Evolutionary conservation across 164 flowering plant genomes (phyloP), one percentile per base, ranked within the genome.

Genomic region (Piper betle): DNA sequence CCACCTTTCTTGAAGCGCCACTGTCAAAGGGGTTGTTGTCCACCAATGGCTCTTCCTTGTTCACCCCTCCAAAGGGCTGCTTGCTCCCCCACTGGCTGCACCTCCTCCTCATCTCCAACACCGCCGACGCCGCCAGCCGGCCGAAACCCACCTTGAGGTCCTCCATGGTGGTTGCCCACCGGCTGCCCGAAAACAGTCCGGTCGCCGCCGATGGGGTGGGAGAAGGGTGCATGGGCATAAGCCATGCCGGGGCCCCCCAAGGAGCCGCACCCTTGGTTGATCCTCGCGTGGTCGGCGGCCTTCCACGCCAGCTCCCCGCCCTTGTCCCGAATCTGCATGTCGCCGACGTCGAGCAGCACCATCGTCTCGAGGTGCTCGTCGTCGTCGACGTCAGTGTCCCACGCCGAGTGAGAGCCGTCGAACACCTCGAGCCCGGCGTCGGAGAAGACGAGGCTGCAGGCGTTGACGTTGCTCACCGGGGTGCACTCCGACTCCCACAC

Each of bases 401-500:
- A 79, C 4, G 73, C 43, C 5, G 77, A 74, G 4, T 37, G 61
- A 66, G 75, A 70, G 37, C 80, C 82, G 15, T 79, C 82, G 48
- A 63, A 76, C 39, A 76, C 71, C 71, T 77, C 80, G 6, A 79
- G 70, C 15, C 82, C 82, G 10, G 72, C 67, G 38, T 79, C 80
- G 0, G 78, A 66, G 54, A 76, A 77, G 37, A 71, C 65, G 33
- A 79, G 53, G 33, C 43, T 69, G 64, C 82, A 79, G 4, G 75
- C 48, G 57, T 79, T 77, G 39, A 52, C 67, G 56, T 61, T 74
- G 66, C 78, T 79, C 11, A 76, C 64, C 4, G 70, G 20, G 13
- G 77, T 62, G 53, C 80, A 79, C 56, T 79, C 80, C 0, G 80
- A 79, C 57, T 79, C 78, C 82, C 82, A 76, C 15, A 73, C 68